phyloP scores from a whole-genome alignment of 345 rosid species.

The Dimocarpus longan region DNA sequence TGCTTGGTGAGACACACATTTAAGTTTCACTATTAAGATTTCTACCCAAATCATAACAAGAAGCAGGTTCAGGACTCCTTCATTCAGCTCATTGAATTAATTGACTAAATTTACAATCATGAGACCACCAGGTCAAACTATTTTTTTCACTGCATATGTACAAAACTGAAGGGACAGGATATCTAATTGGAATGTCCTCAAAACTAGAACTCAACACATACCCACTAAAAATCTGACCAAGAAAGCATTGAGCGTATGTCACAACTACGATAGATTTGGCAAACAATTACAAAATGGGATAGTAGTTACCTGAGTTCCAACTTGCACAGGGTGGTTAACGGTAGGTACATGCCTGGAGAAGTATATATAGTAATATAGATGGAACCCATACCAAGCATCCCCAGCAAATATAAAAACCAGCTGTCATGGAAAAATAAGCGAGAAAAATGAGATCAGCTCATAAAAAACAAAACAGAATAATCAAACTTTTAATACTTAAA shows the following conservation, averaged over 20 bases:
- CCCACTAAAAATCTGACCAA: not conserved
- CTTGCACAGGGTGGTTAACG: slow-evolving; percentile 94
- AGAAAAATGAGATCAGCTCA: slow-evolving; percentile 1
- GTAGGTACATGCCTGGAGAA: slow-evolving; percentile 99
- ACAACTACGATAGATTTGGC: not conserved
- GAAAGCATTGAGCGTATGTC: not conserved
- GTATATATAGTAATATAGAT: slow-evolving; percentile 91
- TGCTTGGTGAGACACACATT: not conserved
- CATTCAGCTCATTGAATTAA: not conserved
- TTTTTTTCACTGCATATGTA: not conserved
- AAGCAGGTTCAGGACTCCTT: not conserved
- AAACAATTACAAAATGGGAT: slow-evolving; percentile 3
- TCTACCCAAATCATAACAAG: not conserved
- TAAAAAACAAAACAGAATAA: not conserved
- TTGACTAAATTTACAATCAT: not conserved
- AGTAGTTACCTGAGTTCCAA: slow-evolving; percentile 81
- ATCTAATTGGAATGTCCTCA: slow-evolving; percentile 7
- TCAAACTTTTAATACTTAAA: not conserved
- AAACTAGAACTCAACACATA: not conserved
- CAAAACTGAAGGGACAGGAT: no score
- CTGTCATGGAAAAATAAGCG: slow-evolving; percentile 43
- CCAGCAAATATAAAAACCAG: slow-evolving; percentile 99
- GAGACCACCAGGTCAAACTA: not conserved
- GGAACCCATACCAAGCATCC: slow-evolving; percentile 99
- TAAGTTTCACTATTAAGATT: not conserved